Conservation (phyloP, 441 rosid genomes). For the Gossypium laxum region DNA sequence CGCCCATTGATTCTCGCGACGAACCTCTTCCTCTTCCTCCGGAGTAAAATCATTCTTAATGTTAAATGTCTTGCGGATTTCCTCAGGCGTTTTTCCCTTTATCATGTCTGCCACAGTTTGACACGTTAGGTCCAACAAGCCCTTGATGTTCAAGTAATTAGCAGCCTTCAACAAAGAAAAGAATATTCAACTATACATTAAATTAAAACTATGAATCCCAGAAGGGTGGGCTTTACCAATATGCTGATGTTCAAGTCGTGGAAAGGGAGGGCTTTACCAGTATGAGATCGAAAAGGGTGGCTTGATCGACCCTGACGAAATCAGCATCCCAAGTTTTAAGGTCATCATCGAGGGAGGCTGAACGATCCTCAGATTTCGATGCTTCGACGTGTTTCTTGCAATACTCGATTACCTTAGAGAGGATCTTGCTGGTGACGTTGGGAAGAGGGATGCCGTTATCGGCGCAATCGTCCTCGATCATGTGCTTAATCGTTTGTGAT, state of each 20-base stretch:
- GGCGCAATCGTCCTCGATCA: slow-evolving; percentile 50
- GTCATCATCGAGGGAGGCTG: slow-evolving; percentile 18
- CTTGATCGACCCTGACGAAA: slow-evolving; percentile 39
- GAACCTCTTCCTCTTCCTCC: slow-evolving; percentile 34
- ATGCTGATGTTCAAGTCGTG: slow-evolving; percentile 3
- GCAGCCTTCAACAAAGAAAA: slow-evolving; percentile 26
- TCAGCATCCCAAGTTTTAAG: slow-evolving; percentile 38
- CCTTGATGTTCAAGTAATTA: slow-evolving; percentile 32
- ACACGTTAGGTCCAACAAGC: slow-evolving; percentile 38
- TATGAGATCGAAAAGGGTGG: slow-evolving; percentile 41
- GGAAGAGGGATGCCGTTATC: slow-evolving; percentile 35
- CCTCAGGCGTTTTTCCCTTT: slow-evolving; percentile 37
- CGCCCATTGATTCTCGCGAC: slow-evolving; percentile 44
- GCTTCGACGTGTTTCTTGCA: slow-evolving; percentile 38
- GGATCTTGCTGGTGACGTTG: slow-evolving; percentile 34
- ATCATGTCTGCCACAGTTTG: slow-evolving; percentile 39
- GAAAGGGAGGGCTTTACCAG: slow-evolving; percentile 18
- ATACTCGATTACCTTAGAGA: slow-evolving; percentile 37
- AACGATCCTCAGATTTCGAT: not conserved
- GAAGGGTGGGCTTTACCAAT: slow-evolving; percentile 20
- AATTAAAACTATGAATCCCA: not conserved
- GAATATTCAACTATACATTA: not conserved
- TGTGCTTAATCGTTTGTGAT: slow-evolving; percentile 42
- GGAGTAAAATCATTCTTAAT: slow-evolving; percentile 34
- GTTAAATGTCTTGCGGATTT: slow-evolving; percentile 29